Conservation (phyloP, 306 rosid genomes). For the Gastrolobium villosum region DNA sequence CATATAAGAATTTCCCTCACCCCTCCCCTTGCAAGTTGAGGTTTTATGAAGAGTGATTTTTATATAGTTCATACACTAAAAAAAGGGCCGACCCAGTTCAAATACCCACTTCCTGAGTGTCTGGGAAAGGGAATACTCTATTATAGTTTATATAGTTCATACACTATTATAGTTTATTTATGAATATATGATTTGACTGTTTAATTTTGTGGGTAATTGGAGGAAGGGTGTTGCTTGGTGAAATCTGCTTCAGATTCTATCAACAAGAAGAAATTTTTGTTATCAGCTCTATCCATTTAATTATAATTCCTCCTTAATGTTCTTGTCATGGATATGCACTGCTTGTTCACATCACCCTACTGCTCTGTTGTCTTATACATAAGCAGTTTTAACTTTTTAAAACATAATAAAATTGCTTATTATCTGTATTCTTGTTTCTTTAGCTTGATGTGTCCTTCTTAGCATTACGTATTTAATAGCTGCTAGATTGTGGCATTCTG, state of each 20-base stretch:
- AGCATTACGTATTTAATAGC: not conserved
- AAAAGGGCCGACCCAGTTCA: no score
- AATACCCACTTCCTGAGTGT: no score
- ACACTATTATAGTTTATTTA: not conserved
- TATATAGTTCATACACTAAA: not conserved
- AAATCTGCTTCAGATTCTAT: slow-evolving; percentile 1
- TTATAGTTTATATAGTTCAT: no score
- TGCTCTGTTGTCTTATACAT: slow-evolving; percentile 5
- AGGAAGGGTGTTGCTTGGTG: not conserved
- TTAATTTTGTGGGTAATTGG: slow-evolving; percentile 1
- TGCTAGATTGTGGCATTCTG: not conserved
- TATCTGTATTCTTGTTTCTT: slow-evolving; percentile 17
- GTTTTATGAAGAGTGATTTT: no score
- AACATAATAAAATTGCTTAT: not conserved
- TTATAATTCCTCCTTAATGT: not conserved
- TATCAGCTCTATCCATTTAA: not conserved
- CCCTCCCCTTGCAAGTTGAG: no score
- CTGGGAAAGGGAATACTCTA: no score
- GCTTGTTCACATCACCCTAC: not conserved
- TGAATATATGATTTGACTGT: not conserved
- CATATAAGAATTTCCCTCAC: no score
- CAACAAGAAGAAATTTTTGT: not conserved
- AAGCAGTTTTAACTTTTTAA: not conserved
- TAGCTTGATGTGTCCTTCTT: not conserved
- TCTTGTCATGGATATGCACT: slow-evolving; percentile 10